Base-by-base conservation (phyloP, 768 basidiomycete species). In the Rhizopogon sp. region DNA sequence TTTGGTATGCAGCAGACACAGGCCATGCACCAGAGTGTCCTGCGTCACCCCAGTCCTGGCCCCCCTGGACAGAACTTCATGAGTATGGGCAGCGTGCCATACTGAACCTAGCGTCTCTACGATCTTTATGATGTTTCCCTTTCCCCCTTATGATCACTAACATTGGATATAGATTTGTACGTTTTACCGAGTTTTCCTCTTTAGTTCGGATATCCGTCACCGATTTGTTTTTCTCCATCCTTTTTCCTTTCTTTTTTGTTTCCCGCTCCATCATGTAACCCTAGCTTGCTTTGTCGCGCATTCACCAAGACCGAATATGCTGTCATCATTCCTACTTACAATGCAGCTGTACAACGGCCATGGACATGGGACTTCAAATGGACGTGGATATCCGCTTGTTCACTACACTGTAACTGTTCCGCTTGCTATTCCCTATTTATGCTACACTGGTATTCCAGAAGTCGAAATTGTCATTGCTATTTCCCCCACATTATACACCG, bases 21-120 rank as follows among this genome's bases (percentile, higher is more conserved):
- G 58, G 81, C 87, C n/a, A 89, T 91, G 84, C 88, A 90, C 52
- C 84, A 86, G 64, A 90, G 87, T 59, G 87, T 91, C 54, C 85
- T 92, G 88, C 81, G 90, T 56, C 87, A 92, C 68, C 81, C 87
- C 11, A 88, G 82, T 65, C 87, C 88, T 13, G 79, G 75, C 13
- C 84, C 83, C 10, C 65, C 74, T 50, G 72, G 69, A 52, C 78
- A 77, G 57, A 74, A 70, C 22, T 79, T 77, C 61, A 76, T 78
- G 70, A 73, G 67, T 43, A 74, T 75, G 67, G 69, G 72, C 43
- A 67, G 71, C 9, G 63, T 69, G 37, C 69, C 62, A 2, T 66
- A 62, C 46, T 74, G 63, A 65, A 56, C 49, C 53, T 10, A 47
- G 51, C 29, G 58, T 57, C 40, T 56, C 46, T 28, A 43, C 22